Conservation (phyloP, 495 filamentous ascomycete genomes). For the Penicillium mononematosum region DNA sequence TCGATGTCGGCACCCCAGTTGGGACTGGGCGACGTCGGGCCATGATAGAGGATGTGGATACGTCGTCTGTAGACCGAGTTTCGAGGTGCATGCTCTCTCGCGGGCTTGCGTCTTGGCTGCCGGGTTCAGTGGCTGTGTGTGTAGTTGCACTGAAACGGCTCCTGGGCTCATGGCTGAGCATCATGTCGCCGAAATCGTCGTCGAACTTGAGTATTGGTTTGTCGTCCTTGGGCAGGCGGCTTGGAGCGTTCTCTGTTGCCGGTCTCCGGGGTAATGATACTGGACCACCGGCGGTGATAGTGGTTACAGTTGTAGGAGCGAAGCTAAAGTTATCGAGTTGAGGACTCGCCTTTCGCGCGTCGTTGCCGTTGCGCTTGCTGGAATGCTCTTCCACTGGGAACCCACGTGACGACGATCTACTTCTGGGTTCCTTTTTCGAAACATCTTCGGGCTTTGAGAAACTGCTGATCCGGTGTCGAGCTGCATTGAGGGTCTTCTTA, state of each 20-base stretch:
- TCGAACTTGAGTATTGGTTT: slow-evolving; percentile 21
- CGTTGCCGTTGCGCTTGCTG: slow-evolving; percentile 6
- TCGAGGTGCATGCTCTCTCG: slow-evolving; percentile 40
- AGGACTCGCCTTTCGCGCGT: slow-evolving; percentile 8
- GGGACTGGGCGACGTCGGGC: slow-evolving; percentile 50
- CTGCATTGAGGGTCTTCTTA: slow-evolving; percentile 29
- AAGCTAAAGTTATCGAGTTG: slow-evolving; percentile 21
- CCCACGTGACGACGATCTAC: slow-evolving; percentile 29
- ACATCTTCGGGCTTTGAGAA: slow-evolving; percentile 28
- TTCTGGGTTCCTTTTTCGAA: slow-evolving; percentile 16
- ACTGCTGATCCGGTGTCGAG: slow-evolving; percentile 28
- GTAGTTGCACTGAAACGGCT: slow-evolving; percentile 77
- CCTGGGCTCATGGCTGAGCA: slow-evolving; percentile 45
- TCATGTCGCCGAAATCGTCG: slow-evolving; percentile 25
- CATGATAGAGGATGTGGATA: slow-evolving; percentile 40
- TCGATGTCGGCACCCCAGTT: slow-evolving; percentile 39
- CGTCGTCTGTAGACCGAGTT: slow-evolving; percentile 36
- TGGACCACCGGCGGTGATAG: slow-evolving; percentile 37
- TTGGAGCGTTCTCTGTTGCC: slow-evolving; percentile 13
- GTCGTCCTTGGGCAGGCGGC: not conserved
- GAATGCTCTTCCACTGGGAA: slow-evolving; percentile 18
- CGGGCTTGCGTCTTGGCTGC: slow-evolving; percentile 38
- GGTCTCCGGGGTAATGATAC: slow-evolving; percentile 15
- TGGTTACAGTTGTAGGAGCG: slow-evolving; percentile 37
- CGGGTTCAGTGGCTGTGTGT: slow-evolving; percentile 56